Conservation (phyloP, 2,329 filamentous ascomycete genomes). For the Ascocoryne sarcoides region DNA sequence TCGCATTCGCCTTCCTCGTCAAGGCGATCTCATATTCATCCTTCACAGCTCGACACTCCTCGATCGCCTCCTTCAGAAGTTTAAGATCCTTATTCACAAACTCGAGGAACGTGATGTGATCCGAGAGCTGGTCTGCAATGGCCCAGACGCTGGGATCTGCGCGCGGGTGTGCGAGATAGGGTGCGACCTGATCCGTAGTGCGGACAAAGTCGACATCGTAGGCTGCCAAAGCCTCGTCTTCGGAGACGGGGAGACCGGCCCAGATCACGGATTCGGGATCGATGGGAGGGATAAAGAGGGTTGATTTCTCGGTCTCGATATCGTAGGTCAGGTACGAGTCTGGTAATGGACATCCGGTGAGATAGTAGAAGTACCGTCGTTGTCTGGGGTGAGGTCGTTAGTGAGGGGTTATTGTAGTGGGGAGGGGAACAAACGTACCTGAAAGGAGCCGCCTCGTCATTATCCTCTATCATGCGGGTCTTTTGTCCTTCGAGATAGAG, state of each 20-base stretch:
- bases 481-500: constrained; percentile 84
- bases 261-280: constrained; percentile 88
- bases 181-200: constrained; percentile 65
- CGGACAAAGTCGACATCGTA: constrained; percentile 79
- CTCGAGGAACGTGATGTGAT: constrained; percentile 60
- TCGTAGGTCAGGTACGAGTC: constrained; percentile 80
- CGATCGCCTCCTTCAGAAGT: constrained; percentile 52
- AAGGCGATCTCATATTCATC: constrained; percentile 67
- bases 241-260: constrained; percentile 76
- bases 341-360: constrained; percentile 73
- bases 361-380: constrained; percentile 88
- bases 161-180: constrained; percentile 40
- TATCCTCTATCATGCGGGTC: constrained; percentile 78
- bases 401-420: background rate
- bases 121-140: constrained; percentile 69
- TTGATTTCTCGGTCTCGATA: constrained; percentile 61
- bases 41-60: constrained; percentile 61
- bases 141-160: constrained; percentile 54
- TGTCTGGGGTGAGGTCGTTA: constrained; percentile 45
- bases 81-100: constrained; percentile 56
- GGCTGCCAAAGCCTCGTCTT: constrained; percentile 61
- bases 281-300: constrained; percentile 83
- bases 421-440: constrained; percentile 39
- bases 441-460: constrained; percentile 74
- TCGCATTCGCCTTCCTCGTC: constrained; percentile 61